phyloP scores from a whole-genome alignment of 2,329 filamentous ascomycete genomes.

The Exutisphaerella laricina region DNA sequence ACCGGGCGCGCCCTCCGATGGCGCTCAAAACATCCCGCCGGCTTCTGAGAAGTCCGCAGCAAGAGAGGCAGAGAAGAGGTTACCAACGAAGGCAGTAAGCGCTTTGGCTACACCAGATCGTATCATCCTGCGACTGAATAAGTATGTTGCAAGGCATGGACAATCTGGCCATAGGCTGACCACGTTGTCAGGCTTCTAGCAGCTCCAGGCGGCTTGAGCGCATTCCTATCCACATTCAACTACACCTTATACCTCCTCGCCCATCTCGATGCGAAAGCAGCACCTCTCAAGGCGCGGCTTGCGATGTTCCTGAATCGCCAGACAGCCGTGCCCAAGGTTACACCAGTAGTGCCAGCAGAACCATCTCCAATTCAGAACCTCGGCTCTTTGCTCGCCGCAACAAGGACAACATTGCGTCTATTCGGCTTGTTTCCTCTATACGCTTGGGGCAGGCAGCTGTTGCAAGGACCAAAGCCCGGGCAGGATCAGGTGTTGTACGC shows the following conservation, averaged over 20 bases:
- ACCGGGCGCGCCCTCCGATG: constrained; percentile 34
- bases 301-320: constrained; percentile 31
- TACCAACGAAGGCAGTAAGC: constrained; percentile 25
- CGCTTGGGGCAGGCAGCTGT: constrained; percentile 40
- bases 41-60: constrained; percentile 30
- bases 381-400: constrained; percentile 38
- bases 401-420: constrained; percentile 41
- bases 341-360: constrained; percentile 16
- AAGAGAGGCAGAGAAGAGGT: constrained; percentile 26
- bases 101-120: constrained; percentile 34
- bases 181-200: constrained; percentile 36
- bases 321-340: constrained; percentile 13
- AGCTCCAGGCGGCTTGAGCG: constrained; percentile 40
- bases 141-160: constrained; percentile 29
- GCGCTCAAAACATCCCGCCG: constrained; percentile 29
- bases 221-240: constrained; percentile 45
- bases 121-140: constrained; percentile 41
- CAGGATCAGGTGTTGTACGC: constrained; percentile 40
- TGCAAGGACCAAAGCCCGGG: constrained; percentile 38
- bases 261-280: constrained; percentile 38
- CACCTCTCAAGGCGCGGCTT: constrained; percentile 33
- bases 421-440: constrained; percentile 42
- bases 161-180: background rate
- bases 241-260: constrained; percentile 44
- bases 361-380: constrained; percentile 32